Conservation (phyloP, 805 yeast species). For the Candida sakaeoensis region DNA sequence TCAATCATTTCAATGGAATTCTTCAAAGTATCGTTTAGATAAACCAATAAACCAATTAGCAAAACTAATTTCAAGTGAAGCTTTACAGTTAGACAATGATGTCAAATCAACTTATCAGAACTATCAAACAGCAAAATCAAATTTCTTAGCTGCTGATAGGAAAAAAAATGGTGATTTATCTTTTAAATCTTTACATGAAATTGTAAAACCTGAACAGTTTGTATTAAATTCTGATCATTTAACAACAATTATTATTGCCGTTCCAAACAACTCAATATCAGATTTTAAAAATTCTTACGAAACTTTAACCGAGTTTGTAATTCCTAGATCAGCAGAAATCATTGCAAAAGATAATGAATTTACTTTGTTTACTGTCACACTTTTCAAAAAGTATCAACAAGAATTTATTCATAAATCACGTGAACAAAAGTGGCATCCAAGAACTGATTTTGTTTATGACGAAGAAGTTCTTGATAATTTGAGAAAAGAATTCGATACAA, state of each 20-base stretch:
- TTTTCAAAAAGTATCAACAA: slow-evolving; percentile 76
- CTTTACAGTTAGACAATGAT: slow-evolving; percentile 79
- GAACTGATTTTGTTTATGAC: slow-evolving; percentile 80
- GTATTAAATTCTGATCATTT: slow-evolving; percentile 83
- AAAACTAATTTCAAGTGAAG: slow-evolving; percentile 67
- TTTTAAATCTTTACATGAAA: slow-evolving; percentile 83
- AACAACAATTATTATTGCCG: slow-evolving; percentile 81
- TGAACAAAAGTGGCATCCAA: slow-evolving; percentile 85
- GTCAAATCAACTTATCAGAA: slow-evolving; percentile 69
- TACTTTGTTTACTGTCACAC: slow-evolving; percentile 68
- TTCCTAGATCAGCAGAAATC: slow-evolving; percentile 81
- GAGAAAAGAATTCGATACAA: slow-evolving; percentile 74
- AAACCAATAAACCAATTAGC: slow-evolving; percentile 77
- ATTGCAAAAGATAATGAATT: slow-evolving; percentile 74
- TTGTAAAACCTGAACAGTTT: slow-evolving; percentile 79
- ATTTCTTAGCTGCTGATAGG: slow-evolving; percentile 82
- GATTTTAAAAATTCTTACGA: slow-evolving; percentile 74
- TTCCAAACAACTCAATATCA: slow-evolving; percentile 61
- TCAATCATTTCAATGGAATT: slow-evolving; percentile 82
- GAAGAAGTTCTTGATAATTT: slow-evolving; percentile 69
- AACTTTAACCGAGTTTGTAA: slow-evolving; percentile 72
- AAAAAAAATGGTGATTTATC: slow-evolving; percentile 92
- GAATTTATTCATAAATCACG: slow-evolving; percentile 70
- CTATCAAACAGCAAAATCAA: slow-evolving; percentile 80
- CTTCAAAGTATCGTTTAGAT: slow-evolving; percentile 81